A percentile compares a stretch with the other conserved stretches of the same genome.
Conservation (phyloP, 495 filamentous ascomycete genomes). For the Neurospora sp. region DNA sequence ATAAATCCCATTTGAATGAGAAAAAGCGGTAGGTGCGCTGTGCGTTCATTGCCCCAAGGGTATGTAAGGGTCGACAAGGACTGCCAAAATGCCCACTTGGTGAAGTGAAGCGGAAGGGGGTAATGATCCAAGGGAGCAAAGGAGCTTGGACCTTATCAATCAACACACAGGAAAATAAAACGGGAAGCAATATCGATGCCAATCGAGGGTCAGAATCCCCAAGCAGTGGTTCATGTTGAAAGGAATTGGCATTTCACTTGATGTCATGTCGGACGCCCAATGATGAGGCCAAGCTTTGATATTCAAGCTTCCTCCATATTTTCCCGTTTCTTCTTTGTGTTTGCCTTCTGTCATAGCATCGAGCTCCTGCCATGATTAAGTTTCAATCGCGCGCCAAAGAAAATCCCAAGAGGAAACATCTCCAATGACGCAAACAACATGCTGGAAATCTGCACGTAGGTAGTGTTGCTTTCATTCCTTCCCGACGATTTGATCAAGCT, state of each 20-base stretch:
- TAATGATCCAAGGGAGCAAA: not conserved
- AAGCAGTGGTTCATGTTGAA: not conserved
- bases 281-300: not conserved
- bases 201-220: not conserved
- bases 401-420: not conserved
- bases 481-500: not conserved
- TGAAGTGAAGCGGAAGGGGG: not conserved
- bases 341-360: not conserved
- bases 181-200: not conserved
- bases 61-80: not conserved
- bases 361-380: not conserved
- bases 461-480: not conserved
- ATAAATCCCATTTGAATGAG: too few relatives aligned
- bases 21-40: not conserved
- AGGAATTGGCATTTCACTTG: not conserved
- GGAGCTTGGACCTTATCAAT: not conserved
- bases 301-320: not conserved
- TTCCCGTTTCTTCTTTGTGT: not conserved
- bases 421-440: not conserved
- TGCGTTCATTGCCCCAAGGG: not conserved
- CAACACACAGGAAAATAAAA: not conserved
- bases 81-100: not conserved
- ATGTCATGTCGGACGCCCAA: not conserved
- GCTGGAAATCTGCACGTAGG: not conserved
- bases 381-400: not conserved